Conservation (phyloP, 345 rosid genomes). For the Eucalyptus sp. region DNA sequence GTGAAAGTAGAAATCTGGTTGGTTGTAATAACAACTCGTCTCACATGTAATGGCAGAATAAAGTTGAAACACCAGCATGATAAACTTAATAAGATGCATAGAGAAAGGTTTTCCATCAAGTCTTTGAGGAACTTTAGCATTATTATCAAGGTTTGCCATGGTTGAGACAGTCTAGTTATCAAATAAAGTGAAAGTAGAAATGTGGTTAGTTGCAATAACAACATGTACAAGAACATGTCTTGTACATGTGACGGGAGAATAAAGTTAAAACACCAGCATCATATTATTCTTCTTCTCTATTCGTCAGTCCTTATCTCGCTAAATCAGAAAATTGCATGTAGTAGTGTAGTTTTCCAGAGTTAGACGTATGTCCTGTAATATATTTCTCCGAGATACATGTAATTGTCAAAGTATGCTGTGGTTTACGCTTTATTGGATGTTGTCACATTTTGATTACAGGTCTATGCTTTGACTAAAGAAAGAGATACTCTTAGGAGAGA, state of each 20-base stretch:
- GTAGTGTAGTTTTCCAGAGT: background rate
- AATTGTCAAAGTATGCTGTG: background rate
- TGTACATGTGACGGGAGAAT: background rate
- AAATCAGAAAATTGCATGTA: background rate
- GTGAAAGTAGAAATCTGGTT: background rate
- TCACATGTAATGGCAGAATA: background rate
- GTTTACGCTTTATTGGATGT: background rate
- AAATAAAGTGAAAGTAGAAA: background rate
- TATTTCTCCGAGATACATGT: background rate
- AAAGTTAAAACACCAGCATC: background rate
- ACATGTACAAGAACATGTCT: background rate
- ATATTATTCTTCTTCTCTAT: background rate
- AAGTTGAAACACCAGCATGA: background rate
- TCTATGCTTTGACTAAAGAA: constrained; percentile 94
- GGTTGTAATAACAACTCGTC: background rate
- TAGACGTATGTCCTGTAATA: background rate
- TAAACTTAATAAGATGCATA: background rate
- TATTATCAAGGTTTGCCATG: background rate
- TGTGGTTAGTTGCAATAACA: background rate
- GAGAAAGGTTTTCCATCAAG: background rate
- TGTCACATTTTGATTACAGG: constrained; percentile 24
- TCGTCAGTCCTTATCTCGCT: background rate
- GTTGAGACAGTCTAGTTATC: background rate
- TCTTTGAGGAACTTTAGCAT: background rate
- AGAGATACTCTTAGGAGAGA: constrained; percentile 97